A percentile compares a stretch with the other conserved stretches of the same genome.
phyloP scores from a whole-genome alignment of 2,329 filamentous ascomycete species.

The Claviceps paspali region DNA sequence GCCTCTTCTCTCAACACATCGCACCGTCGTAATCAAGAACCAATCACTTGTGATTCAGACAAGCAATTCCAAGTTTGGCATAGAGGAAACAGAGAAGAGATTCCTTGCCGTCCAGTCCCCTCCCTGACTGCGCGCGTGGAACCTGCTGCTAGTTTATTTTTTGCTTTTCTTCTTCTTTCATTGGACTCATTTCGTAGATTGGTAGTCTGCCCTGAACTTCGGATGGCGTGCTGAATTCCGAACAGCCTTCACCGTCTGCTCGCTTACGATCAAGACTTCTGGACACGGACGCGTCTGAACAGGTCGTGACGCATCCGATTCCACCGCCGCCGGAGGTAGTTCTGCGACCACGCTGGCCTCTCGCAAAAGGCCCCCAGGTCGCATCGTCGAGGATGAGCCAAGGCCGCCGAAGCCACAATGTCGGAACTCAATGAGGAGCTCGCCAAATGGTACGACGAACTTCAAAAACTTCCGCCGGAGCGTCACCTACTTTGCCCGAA shows the following conservation, averaged over 20 bases:
- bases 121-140: background rate
- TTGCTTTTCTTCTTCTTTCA: no score
- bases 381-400: constrained; percentile 3
- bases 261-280: background rate
- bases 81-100: background rate
- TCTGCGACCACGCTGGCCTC: background rate
- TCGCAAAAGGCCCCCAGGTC: background rate
- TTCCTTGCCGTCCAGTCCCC: background rate
- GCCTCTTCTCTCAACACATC: background rate
- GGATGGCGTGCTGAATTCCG: background rate
- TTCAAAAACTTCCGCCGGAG: constrained; percentile 28
- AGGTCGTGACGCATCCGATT: background rate
- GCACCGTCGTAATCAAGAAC: background rate
- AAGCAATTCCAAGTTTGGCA: background rate
- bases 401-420: constrained; percentile 16
- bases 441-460: constrained; percentile 26
- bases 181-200: background rate
- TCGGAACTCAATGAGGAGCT: constrained; percentile 24
- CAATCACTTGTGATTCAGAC: background rate
- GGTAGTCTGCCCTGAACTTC: background rate
- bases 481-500: constrained; percentile 56
- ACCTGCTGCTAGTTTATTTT: background rate
- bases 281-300: background rate
- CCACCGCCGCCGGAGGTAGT: background rate
- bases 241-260: background rate